These are phyloP conservation scores for Hysterangium stoloniferum DNA, from an alignment of 768 basidiomycete species.

Conservation along the genomic window DNA sequence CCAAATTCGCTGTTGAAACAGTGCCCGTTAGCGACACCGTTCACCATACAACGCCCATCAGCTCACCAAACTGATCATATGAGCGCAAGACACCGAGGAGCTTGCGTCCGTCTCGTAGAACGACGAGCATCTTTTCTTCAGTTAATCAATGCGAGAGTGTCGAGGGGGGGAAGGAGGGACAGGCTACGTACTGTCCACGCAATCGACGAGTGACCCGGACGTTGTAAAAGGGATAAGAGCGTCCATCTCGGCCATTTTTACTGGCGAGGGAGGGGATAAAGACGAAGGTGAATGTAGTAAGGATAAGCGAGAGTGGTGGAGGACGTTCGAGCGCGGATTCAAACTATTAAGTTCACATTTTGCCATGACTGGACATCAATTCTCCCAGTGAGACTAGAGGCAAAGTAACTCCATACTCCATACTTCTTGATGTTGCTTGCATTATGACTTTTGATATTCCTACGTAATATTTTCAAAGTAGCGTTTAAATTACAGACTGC, in stretches of 20 bases:
- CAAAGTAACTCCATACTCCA: too few relatives aligned
- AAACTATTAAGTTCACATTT: not conserved
- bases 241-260: slow-evolving; percentile 51
- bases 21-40: not conserved
- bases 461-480: too few relatives aligned
- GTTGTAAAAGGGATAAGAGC: slow-evolving; percentile 98
- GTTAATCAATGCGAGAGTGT: slow-evolving; percentile 9
- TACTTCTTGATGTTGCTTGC: too few relatives aligned
- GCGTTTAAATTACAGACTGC: too few relatives aligned
- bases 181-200: slow-evolving; percentile 95
- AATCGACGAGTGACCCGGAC: slow-evolving; percentile 96
- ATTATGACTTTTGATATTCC: too few relatives aligned
- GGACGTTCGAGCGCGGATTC: not conserved
- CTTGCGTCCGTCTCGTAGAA: slow-evolving; percentile 93
- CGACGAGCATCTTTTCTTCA: slow-evolving; percentile 96
- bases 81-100: slow-evolving; percentile 92
- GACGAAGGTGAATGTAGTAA: not conserved
- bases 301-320: not conserved
- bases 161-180: slow-evolving; percentile 14
- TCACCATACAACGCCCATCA: slow-evolving; percentile 2
- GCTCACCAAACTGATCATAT: slow-evolving; percentile 96
- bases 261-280: not conserved
- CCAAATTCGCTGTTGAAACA: slow-evolving; percentile 82
- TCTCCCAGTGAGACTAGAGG: too few relatives aligned
- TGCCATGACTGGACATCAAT: not conserved